These are phyloP conservation scores for Sphaerulina populicola DNA, from an alignment of 2,329 filamentous ascomycete genomes.

Conservation along the genomic window DNA sequence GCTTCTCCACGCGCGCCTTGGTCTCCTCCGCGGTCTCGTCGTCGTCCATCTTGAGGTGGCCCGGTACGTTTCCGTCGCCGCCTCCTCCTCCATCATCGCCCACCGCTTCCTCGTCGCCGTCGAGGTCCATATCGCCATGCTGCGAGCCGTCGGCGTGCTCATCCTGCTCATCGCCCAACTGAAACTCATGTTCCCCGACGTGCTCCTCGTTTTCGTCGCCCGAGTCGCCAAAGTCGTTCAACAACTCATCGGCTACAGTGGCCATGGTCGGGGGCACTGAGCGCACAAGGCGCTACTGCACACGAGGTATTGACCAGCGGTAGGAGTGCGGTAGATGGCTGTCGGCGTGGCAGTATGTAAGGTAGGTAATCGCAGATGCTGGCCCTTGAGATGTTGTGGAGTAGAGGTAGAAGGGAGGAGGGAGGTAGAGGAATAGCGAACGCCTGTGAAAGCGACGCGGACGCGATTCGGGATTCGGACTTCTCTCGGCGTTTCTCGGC, in stretches of 20 bases:
- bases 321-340: neutral
- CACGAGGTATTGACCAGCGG: neutral
- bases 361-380: no score
- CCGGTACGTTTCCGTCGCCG: conserved; percentile 19
- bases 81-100: conserved; percentile 38
- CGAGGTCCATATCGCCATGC: conserved; percentile 47
- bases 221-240: conserved; percentile 84
- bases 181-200: conserved; percentile 25
- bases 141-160: conserved; percentile 43
- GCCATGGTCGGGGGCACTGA: conserved; percentile 53
- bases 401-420: neutral
- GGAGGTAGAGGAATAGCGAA: neutral
- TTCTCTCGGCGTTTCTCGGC: neutral
- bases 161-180: neutral
- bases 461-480: no score
- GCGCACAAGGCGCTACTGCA: conserved; percentile 4
- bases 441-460: neutral
- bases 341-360: no score
- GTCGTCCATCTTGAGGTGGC: conserved; percentile 39
- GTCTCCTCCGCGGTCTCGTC: conserved; percentile 59
- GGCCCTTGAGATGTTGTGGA: neutral
- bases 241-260: conserved; percentile 81
- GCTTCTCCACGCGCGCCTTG: conserved; percentile 73
- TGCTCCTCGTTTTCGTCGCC: conserved; percentile 62
- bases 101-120: conserved; percentile 46